Conservation (phyloP, 352 stramenopile genomes). For the Globisporangium ultimum region DNA sequence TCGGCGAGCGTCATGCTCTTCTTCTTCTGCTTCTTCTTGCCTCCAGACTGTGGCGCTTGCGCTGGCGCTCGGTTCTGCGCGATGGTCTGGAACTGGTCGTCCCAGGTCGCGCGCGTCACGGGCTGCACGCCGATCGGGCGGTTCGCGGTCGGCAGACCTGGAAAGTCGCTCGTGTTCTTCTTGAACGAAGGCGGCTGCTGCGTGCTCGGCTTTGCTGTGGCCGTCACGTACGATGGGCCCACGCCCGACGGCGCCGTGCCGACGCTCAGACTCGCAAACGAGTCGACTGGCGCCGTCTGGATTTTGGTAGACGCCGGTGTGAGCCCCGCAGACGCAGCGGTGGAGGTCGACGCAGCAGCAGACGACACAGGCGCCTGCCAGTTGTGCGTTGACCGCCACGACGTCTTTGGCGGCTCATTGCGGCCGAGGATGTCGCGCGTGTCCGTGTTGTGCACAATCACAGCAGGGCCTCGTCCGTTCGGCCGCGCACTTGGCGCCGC, state of each 20-base stretch:
- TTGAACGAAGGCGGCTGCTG: conserved; percentile 35
- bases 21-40: conserved; percentile 85
- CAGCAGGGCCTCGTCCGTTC: conserved; percentile 28
- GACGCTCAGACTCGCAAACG: conserved; percentile 46
- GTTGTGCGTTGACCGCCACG: conserved; percentile 50
- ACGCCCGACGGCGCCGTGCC: conserved; percentile 13
- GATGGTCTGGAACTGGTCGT: conserved; percentile 73
- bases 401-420: conserved; percentile 29
- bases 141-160: conserved; percentile 54
- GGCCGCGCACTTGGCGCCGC: conserved; percentile 19
- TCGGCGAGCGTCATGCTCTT: conserved; percentile 76
- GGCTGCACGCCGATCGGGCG: conserved; percentile 63
- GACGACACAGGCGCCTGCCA: conserved; percentile 39
- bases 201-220: conserved; percentile 30
- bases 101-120: conserved; percentile 78
- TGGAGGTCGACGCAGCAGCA: not conserved
- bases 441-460: conserved; percentile 65
- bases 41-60: conserved; percentile 14
- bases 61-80: conserved; percentile 48
- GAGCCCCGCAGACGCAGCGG: conserved; percentile 18
- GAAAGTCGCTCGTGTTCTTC: conserved; percentile 71
- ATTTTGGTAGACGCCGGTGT: conserved; percentile 59
- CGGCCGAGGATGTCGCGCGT: conserved; percentile 37
- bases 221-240: conserved; percentile 32
- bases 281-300: conserved; percentile 45